A percentile compares a stretch with the other conserved stretches of the same genome.
Evolutionary conservation across 192 early-diverging fungal species (phyloP).

Genomic region (Coemansia sp.): DNA sequence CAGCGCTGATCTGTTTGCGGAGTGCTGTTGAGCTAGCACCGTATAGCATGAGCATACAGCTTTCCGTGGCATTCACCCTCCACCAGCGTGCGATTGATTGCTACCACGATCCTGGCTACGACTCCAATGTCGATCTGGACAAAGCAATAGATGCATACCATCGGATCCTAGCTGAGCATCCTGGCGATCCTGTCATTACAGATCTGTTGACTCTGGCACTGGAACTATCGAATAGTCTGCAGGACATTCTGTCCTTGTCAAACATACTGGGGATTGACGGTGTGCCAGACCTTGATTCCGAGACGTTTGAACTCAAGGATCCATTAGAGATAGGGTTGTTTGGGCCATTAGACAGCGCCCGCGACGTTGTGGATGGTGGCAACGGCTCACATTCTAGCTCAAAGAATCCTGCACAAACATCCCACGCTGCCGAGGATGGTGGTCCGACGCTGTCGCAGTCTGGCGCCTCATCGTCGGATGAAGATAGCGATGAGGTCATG

Average conservation of each 20-base stretch:
- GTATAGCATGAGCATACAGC: slow-evolving; percentile 26
- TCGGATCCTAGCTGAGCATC: slow-evolving; percentile 28
- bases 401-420: not conserved
- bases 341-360: not conserved
- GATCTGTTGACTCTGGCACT: slow-evolving; percentile 46
- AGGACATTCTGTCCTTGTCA: not conserved
- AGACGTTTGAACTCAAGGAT: slow-evolving; percentile 14
- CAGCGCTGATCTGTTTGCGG: slow-evolving; percentile 28
- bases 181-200: slow-evolving; percentile 41
- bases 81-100: slow-evolving; percentile 27
- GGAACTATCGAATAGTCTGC: slow-evolving; percentile 33
- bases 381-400: not conserved
- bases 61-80: slow-evolving; percentile 34
- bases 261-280: slow-evolving; percentile 9
- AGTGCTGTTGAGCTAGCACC: slow-evolving; percentile 25
- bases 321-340: slow-evolving; percentile 16
- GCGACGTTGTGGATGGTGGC: not conserved
- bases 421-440: not conserved
- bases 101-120: slow-evolving; percentile 1
- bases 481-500: slow-evolving; percentile 53
- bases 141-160: slow-evolving; percentile 49
- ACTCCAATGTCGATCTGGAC: slow-evolving; percentile 20
- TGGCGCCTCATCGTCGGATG: slow-evolving; percentile 1
- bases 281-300: not conserved
- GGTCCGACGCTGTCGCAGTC: not conserved